phyloP scores from a whole-genome alignment of 768 basidiomycete genomes.

The Zangia roseola region DNA sequence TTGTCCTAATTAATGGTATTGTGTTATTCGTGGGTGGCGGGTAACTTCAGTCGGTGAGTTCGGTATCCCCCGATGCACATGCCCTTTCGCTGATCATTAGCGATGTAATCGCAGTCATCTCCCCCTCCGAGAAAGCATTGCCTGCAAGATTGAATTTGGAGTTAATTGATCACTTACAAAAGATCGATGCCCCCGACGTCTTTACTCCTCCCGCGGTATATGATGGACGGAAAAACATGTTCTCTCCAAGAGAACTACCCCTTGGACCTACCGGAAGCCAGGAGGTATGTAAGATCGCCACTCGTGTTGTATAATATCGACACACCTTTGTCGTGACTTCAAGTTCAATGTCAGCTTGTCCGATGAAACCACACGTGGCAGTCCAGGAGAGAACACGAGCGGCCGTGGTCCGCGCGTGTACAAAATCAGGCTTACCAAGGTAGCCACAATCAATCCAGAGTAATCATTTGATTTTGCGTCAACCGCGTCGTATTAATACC shows the following conservation, averaged over 20 bases:
- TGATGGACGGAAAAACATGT: constrained; percentile 79
- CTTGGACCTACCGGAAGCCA: constrained; percentile 51
- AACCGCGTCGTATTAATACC: constrained; percentile 21
- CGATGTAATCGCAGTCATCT: constrained; percentile 47
- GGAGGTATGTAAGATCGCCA: constrained; percentile 41
- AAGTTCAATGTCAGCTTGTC: constrained; percentile 64
- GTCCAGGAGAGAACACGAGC: constrained; percentile 31
- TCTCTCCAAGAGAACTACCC: constrained; percentile 57
- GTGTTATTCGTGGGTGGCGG: background rate
- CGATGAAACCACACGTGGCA: constrained; percentile 35
- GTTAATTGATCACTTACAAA: constrained; percentile 63
- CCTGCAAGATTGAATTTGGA: constrained; percentile 71
- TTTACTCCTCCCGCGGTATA: constrained; percentile 76
- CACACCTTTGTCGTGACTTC: constrained; percentile 5
- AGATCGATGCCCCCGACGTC: constrained; percentile 51
- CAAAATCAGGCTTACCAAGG: constrained; percentile 60
- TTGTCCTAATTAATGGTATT: constrained; percentile 22
- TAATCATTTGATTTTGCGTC: constrained; percentile 20
- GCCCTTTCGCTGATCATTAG: constrained; percentile 10
- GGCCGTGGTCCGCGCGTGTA: constrained; percentile 58
- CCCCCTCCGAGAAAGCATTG: constrained; percentile 64
- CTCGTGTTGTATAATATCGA: background rate
- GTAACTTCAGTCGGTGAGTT: constrained; percentile 21
- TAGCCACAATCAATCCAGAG: constrained; percentile 60
- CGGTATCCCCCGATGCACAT: background rate